A percentile compares a stretch with the other conserved stretches of the same genome.
Evolutionary conservation across 2,329 filamentous ascomycete species (phyloP).

Genomic region (Xylaria sp.): DNA sequence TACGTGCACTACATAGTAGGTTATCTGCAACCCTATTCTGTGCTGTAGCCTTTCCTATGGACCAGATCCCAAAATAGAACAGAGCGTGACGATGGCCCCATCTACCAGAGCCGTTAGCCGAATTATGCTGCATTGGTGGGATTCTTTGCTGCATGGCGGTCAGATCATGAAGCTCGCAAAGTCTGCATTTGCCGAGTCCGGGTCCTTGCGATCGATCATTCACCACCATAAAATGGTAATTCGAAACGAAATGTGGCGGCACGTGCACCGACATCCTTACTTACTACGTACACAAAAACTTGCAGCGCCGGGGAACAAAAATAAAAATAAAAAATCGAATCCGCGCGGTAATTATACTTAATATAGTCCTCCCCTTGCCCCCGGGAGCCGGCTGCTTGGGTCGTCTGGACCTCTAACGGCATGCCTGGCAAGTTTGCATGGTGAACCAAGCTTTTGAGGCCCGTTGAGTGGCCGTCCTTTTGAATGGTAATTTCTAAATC

Average conservation of each 20-base stretch:
- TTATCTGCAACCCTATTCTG: neutral
- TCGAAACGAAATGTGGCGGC: constrained; percentile 2
- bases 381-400: constrained; percentile 25
- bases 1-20: neutral
- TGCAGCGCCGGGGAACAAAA: constrained; percentile 14
- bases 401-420: constrained; percentile 11
- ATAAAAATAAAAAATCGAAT: constrained; percentile 14
- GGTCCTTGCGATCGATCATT: neutral
- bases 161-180: constrained; percentile 30
- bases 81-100: neutral
- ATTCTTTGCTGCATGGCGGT: constrained; percentile 16
- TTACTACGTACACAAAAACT: neutral
- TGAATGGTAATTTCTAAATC: neutral
- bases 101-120: neutral
- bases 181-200: neutral
- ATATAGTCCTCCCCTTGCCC: neutral
- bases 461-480: neutral
- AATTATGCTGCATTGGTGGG: neutral
- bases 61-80: constrained; percentile 19
- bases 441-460: constrained; percentile 22
- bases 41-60: neutral
- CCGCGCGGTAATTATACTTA: constrained; percentile 1
- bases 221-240: neutral
- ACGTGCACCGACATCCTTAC: neutral
- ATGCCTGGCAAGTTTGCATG: constrained; percentile 18